Evolutionary conservation across 179 eudicot genomes (phyloP).

Genomic region (Beta lomatogona): DNA sequence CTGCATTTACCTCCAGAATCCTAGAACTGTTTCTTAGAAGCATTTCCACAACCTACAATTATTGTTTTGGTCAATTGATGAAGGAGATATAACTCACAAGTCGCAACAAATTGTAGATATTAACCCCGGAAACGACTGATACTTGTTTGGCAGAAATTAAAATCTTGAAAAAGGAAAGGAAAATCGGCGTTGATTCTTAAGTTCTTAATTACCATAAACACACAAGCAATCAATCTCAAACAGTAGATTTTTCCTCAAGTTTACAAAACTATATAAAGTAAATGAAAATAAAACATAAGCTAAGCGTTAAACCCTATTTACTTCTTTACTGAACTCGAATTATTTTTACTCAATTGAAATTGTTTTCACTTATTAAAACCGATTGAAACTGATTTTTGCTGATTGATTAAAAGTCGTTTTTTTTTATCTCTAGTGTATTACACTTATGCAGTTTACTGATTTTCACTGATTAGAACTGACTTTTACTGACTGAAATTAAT

Average conservation of each 20-base stretch:
- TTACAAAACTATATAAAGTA: neutral
- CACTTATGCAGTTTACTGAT: too few relatives aligned
- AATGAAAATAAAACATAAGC: neutral
- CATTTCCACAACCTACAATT: slow-evolving; percentile 36
- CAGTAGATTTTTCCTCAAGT: neutral
- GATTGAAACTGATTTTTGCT: neutral
- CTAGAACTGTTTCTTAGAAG: slow-evolving; percentile 19
- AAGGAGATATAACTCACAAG: neutral
- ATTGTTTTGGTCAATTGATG: neutral
- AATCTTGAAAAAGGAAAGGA: neutral
- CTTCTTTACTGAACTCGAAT: too few relatives aligned
- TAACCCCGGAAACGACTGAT: neutral
- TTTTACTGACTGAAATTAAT: neutral
- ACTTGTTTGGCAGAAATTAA: slow-evolving; percentile 1
- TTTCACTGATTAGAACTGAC: neutral
- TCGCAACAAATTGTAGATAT: too few relatives aligned
- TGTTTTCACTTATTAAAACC: too few relatives aligned
- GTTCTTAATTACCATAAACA: neutral
- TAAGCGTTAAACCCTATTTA: neutral
- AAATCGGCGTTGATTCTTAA: neutral
- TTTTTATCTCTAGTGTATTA: neutral
- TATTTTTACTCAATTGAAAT: too few relatives aligned
- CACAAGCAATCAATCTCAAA: neutral
- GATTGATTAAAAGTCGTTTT: neutral
- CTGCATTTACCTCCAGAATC: slow-evolving; percentile 40